Evolutionary conservation across 345 rosid genomes (phyloP).

Genomic region (Hirschfeldia incana): DNA sequence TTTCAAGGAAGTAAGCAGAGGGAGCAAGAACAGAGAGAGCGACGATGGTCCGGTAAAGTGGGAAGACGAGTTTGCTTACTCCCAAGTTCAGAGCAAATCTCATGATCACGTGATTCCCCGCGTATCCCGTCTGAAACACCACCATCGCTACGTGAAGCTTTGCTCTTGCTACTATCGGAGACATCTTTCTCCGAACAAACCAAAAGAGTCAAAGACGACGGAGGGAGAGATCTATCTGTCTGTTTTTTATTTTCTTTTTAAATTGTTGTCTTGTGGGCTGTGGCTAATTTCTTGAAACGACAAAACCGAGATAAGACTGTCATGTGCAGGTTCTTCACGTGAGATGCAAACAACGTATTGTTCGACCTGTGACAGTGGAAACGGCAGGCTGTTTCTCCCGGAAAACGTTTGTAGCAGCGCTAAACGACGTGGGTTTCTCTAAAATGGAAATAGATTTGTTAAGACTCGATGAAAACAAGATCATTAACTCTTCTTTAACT

Average conservation of each 20-base stretch:
- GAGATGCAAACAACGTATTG: not conserved
- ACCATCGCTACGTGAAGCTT: conserved; percentile 68
- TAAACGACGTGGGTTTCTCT: not conserved
- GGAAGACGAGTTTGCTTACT: conserved; percentile 73
- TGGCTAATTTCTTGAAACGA: conserved; percentile 18
- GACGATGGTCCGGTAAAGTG: conserved; percentile 63
- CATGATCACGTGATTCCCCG: conserved; percentile 62
- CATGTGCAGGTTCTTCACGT: conserved; percentile 28
- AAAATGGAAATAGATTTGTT: not conserved
- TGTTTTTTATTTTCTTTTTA: not conserved
- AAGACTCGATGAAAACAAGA: not conserved
- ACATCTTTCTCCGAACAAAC: conserved; percentile 19
- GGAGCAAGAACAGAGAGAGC: conserved; percentile 63
- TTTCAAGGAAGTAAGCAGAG: conserved; percentile 63
- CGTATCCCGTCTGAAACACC: conserved; percentile 64
- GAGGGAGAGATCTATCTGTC: conserved; percentile 12
- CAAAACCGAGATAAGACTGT: conserved; percentile 30
- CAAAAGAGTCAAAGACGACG: conserved; percentile 9
- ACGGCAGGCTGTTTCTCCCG: not conserved
- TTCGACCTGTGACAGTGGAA: not conserved
- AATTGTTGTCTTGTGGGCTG: not conserved
- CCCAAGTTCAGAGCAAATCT: conserved; percentile 69
- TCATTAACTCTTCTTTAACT: not conserved
- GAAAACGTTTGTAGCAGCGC: not conserved
- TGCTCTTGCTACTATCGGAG: conserved; percentile 42